Percentiles rank a stretch among this genome's conserved stretches.
These are phyloP conservation scores for Colletotrichum sp. DNA, from an alignment of 2,329 filamentous ascomycete species.

Conservation along the genomic window DNA sequence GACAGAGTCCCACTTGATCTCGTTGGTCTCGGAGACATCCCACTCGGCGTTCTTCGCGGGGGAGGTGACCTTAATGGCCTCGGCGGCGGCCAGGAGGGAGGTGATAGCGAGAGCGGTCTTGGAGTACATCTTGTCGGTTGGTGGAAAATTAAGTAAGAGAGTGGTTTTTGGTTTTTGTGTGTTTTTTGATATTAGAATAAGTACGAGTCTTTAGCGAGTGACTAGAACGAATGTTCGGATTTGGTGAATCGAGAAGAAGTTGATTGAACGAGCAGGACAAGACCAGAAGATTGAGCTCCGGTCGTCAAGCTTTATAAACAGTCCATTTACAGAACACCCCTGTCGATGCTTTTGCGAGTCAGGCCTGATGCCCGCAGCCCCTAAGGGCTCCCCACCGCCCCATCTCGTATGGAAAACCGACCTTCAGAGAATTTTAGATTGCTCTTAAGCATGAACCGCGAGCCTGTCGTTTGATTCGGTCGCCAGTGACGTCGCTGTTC, in stretches of 20 bases:
- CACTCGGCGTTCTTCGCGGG: slow-evolving; percentile 16
- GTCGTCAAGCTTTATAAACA: slow-evolving; percentile 16
- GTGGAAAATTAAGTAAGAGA: neutral
- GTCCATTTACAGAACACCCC: neutral
- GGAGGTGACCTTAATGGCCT: slow-evolving; percentile 15
- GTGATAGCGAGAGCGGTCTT: slow-evolving; percentile 15
- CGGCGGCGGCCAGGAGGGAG: slow-evolving; percentile 8
- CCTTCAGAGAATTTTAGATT: slow-evolving; percentile 16
- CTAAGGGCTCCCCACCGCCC: slow-evolving; percentile 10
- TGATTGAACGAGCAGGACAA: neutral
- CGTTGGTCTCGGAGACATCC: slow-evolving; percentile 16
- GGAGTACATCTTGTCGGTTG: slow-evolving; percentile 17
- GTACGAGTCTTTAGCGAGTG: slow-evolving; percentile 15
- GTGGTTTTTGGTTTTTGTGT: neutral
- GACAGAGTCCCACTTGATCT: slow-evolving; percentile 16
- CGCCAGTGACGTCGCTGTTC: slow-evolving; percentile 7
- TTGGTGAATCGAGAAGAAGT: slow-evolving; percentile 10
- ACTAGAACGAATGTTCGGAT: slow-evolving; percentile 15
- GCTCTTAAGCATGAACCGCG: slow-evolving; percentile 7
- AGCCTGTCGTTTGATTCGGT: neutral
- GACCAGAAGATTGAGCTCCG: neutral
- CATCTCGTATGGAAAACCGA: slow-evolving; percentile 19
- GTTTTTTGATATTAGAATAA: slow-evolving; percentile 5
- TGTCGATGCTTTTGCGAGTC: slow-evolving; percentile 10
- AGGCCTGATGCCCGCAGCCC: neutral